Conservation (phyloP, 2,329 filamentous ascomycete genomes). For the Cadophora sp. region DNA sequence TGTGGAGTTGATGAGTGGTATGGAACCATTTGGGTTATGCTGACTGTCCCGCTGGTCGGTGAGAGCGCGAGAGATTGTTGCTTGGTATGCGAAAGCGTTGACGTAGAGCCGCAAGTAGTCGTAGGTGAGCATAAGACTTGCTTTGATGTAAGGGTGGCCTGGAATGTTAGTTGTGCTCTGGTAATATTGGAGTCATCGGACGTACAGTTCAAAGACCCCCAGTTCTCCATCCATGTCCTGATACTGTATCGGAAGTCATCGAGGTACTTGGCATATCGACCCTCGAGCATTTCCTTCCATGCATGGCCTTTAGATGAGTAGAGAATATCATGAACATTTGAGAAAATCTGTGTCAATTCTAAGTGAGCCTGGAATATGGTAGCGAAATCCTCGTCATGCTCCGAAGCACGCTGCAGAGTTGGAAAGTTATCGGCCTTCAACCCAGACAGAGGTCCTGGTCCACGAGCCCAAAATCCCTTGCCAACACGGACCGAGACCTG, state of each 20-base stretch:
- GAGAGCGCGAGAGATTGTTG: constrained; percentile 62
- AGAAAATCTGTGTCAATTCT: constrained; percentile 74
- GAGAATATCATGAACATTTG: constrained; percentile 75
- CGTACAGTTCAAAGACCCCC: constrained; percentile 69
- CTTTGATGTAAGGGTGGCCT: constrained; percentile 70
- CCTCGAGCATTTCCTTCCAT: constrained; percentile 72
- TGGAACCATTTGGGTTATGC: constrained; percentile 49
- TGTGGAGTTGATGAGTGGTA: constrained; percentile 51
- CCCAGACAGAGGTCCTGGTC: constrained; percentile 70
- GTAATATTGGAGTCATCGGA: constrained; percentile 24
- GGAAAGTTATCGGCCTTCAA: constrained; percentile 51
- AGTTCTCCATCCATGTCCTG: constrained; percentile 73
- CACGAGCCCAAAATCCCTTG: constrained; percentile 76
- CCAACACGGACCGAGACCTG: constrained; percentile 75
- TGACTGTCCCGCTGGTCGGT: constrained; percentile 39
- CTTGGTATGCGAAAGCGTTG: constrained; percentile 78
- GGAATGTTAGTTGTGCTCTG: constrained; percentile 15
- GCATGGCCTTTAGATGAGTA: constrained; percentile 75
- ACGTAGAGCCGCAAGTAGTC: constrained; percentile 77
- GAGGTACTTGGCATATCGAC: constrained; percentile 77
- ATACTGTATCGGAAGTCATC: constrained; percentile 75
- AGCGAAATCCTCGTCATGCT: constrained; percentile 70
- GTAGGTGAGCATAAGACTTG: constrained; percentile 72
- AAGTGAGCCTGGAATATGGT: constrained; percentile 74
- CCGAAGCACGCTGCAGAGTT: constrained; percentile 62